Conservation (phyloP, 345 rosid genomes). For the Salix koriyanagi region DNA sequence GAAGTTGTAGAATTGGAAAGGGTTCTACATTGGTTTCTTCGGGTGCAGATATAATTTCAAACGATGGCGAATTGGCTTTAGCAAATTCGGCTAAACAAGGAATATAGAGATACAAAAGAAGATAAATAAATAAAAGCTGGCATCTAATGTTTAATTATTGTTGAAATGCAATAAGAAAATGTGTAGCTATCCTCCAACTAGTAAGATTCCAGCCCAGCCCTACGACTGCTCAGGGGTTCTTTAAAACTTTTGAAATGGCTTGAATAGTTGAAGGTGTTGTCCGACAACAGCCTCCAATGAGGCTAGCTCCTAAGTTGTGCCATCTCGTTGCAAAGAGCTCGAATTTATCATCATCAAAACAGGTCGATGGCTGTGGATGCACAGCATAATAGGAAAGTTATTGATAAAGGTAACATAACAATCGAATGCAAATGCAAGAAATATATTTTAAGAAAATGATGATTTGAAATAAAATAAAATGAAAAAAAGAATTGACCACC, state of each 20-base stretch:
- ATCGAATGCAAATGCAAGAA: not conserved
- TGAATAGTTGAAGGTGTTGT: constrained; percentile 70
- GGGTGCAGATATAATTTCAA: no score
- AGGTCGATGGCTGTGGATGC: constrained; percentile 63
- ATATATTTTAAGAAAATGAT: not conserved
- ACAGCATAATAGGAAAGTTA: not conserved
- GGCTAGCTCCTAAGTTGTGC: constrained; percentile 75
- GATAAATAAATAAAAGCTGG: not conserved
- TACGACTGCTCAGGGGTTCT: constrained; percentile 17
- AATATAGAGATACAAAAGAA: not conserved
- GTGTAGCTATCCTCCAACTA: no score
- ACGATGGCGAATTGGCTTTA: no score
- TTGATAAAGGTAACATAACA: not conserved
- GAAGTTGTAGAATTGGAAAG: no score
- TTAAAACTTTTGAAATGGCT: constrained; percentile 61
- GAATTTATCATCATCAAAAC: constrained; percentile 65
- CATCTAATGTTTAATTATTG: not conserved
- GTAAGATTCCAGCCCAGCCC: not conserved
- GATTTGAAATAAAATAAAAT: not conserved
- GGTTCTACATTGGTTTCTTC: no score
- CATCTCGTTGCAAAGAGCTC: constrained; percentile 60
- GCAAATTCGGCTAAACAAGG: no score
- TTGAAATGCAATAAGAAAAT: not conserved
- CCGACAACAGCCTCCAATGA: constrained; percentile 85
- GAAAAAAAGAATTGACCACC: not conserved